A percentile compares a stretch with the other conserved stretches of the same genome.
Evolutionary conservation across 345 rosid genomes (phyloP).

Genomic region (Melaleuca quinquenervia): DNA sequence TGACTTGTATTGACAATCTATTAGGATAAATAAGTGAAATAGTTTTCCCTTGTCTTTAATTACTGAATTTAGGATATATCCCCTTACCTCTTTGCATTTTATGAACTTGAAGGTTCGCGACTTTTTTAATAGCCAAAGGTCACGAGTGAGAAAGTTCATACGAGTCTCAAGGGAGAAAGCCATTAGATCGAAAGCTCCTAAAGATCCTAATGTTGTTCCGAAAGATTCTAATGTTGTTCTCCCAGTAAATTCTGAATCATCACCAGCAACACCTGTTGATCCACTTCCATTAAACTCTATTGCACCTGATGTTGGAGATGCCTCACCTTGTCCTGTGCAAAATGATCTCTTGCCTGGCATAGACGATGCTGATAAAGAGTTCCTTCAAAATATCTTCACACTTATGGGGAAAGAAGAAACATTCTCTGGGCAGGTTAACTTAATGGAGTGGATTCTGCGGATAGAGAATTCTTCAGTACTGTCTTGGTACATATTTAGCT

Average conservation of each 20-base stretch:
- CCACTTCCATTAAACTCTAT: conserved; percentile 40
- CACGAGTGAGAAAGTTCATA: conserved; percentile 76
- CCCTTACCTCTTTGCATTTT: neutral
- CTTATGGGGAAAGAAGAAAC: conserved; percentile 73
- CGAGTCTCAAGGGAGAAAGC: conserved; percentile 77
- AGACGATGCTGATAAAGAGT: conserved; percentile 55
- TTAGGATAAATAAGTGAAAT: neutral
- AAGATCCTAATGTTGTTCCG: conserved; percentile 11
- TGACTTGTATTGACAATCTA: neutral
- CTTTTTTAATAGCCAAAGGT: conserved; percentile 72
- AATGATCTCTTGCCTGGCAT: conserved; percentile 46
- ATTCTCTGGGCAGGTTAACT: conserved; percentile 81
- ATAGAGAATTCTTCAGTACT: conserved; percentile 67
- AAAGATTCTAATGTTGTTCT: conserved; percentile 14
- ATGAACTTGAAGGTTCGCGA: conserved; percentile 55
- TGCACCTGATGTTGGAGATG: conserved; percentile 35
- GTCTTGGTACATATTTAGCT: conserved; percentile 39
- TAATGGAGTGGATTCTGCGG: conserved; percentile 89
- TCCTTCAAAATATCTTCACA: conserved; percentile 59
- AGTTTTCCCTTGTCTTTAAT: neutral
- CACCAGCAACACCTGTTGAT: conserved; percentile 20
- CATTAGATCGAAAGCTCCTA: conserved; percentile 16
- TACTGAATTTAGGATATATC: neutral
- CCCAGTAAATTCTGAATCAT: conserved; percentile 22
- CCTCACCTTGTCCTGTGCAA: conserved; percentile 35